Evolutionary conservation across 371 early-diverging fungal species (phyloP).

Genomic region (Haplosporangium sp.): DNA sequence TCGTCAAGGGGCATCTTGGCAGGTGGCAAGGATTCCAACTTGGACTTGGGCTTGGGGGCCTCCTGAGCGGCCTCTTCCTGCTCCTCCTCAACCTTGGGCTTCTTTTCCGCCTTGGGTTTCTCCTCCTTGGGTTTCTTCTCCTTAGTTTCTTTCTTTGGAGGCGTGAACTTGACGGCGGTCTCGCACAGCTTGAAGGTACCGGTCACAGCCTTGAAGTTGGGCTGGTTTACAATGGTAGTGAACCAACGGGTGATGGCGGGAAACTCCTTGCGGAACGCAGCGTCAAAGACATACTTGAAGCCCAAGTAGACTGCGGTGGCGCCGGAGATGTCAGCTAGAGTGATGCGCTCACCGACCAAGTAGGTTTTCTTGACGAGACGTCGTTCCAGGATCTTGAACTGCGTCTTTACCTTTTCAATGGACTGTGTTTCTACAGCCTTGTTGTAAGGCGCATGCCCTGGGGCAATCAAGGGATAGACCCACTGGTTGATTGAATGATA

Average conservation of each 20-base stretch:
- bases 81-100: conserved; percentile 58
- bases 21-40: conserved; percentile 86
- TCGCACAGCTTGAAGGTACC: conserved; percentile 74
- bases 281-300: conserved; percentile 71
- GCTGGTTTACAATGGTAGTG: conserved; percentile 81
- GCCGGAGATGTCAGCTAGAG: conserved; percentile 88
- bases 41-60: conserved; percentile 90
- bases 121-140: conserved; percentile 64
- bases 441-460: conserved; percentile 62
- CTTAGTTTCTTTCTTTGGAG: conserved; percentile 50
- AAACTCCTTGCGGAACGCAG: conserved; percentile 76
- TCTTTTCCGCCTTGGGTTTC: conserved; percentile 34
- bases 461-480: conserved; percentile 77
- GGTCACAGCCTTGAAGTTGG: conserved; percentile 79
- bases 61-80: conserved; percentile 68
- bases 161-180: conserved; percentile 59
- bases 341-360: conserved; percentile 89
- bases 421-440: conserved; percentile 73
- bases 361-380: conserved; percentile 81
- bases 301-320: conserved; percentile 67
- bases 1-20: conserved; percentile 84
- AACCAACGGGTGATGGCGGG: conserved; percentile 90
- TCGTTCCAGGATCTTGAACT: conserved; percentile 74
- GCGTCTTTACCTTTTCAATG: conserved; percentile 70
- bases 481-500: conserved; percentile 62